Percentiles rank a stretch among this genome's conserved stretches.
Conservation (phyloP, 2,329 filamentous ascomycete species). For the Kalaharituber pfeilii region DNA sequence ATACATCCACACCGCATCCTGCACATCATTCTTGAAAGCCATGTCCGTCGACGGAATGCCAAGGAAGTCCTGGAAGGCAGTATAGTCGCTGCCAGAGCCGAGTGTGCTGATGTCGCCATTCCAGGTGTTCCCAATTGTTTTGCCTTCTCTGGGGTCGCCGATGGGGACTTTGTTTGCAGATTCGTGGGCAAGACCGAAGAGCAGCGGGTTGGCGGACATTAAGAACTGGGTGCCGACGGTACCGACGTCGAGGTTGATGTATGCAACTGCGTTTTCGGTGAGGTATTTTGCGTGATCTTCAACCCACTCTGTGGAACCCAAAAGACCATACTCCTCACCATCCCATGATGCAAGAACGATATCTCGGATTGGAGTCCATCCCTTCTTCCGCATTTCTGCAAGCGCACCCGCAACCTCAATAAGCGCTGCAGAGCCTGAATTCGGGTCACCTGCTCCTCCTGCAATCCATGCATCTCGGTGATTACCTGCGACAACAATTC, state of each 20-base stretch:
- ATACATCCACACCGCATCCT: conserved; percentile 50
- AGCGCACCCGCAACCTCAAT: conserved; percentile 65
- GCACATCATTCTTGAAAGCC: conserved; percentile 34
- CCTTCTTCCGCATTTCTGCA: conserved; percentile 49
- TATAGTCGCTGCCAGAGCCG: conserved; percentile 58
- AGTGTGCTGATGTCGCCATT: conserved; percentile 39
- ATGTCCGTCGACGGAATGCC: conserved; percentile 50
- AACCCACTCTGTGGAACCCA: conserved; percentile 85
- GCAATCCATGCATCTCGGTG: conserved; percentile 82
- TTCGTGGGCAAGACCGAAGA: conserved; percentile 55
- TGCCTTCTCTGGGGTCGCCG: conserved; percentile 27
- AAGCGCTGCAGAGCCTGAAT: conserved; percentile 61
- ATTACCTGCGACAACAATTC: conserved; percentile 73
- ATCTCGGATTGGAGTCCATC: conserved; percentile 50
- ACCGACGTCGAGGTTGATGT: conserved; percentile 71
- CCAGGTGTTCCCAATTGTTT: conserved; percentile 32
- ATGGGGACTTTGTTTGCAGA: conserved; percentile 50
- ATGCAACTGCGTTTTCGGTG: conserved; percentile 52
- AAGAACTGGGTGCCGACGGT: conserved; percentile 46
- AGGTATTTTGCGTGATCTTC: conserved; percentile 80
- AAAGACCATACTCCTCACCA: conserved; percentile 66
- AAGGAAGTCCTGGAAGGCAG: conserved; percentile 55
- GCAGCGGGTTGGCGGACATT: conserved; percentile 52
- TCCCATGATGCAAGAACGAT: conserved; percentile 41
- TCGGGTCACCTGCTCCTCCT: conserved; percentile 68